Conservation (phyloP, 78 protist species). For the Chrysochromulina tobinii region DNA sequence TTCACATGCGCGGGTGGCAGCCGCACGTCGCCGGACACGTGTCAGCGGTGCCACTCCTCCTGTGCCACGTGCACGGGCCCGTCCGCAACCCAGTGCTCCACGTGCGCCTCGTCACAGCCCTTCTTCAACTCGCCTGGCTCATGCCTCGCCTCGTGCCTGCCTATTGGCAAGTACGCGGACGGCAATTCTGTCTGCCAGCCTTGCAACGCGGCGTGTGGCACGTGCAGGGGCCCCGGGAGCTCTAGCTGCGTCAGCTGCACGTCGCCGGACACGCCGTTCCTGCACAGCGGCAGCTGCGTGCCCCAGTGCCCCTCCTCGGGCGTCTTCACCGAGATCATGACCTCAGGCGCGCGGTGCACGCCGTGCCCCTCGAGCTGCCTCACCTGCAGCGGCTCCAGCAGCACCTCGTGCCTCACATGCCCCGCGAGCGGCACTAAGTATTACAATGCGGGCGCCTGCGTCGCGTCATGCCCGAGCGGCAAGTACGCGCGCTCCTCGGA, state of each 20-base stretch:
- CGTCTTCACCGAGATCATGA: not conserved
- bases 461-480: not conserved
- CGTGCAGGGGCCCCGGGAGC: not conserved
- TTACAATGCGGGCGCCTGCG: not conserved
- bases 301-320: not conserved
- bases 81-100: not conserved
- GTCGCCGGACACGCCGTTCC: not conserved
- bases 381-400: not conserved
- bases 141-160: not conserved
- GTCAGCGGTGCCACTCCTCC: not conserved
- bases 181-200: not conserved
- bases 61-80: slow-evolving; percentile 7
- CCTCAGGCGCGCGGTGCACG: not conserved
- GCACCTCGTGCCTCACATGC: not conserved
- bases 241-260: not conserved
- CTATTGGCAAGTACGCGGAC: not conserved
- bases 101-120: not conserved
- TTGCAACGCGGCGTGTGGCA: not conserved
- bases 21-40: not conserved
- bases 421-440: not conserved
- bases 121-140: not conserved
- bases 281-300: not conserved
- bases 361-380: not conserved
- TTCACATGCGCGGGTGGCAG: not conserved
- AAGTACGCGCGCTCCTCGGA: not conserved